Conservation (phyloP, 139 green algal genomes). For the Closterium sp. region DNA sequence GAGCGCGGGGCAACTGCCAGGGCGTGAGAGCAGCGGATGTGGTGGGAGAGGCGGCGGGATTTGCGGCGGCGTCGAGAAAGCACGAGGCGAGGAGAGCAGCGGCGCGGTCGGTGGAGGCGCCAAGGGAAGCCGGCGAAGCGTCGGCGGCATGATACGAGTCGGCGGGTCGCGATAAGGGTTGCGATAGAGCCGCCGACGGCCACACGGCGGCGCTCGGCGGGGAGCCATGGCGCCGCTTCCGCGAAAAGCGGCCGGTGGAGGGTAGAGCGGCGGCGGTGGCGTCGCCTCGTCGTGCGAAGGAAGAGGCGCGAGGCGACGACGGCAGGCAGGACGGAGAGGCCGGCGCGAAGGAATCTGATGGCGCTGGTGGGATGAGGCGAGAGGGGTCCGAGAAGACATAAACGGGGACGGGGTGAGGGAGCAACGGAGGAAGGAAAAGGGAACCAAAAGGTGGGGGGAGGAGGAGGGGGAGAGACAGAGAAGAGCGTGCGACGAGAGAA, state of each 20-base stretch:
- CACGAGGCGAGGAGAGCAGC: not conserved
- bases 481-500: too few relatives aligned
- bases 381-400: not conserved
- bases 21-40: not conserved
- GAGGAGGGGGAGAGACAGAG: too few relatives aligned
- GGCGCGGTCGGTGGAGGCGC: not conserved
- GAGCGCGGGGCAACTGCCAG: not conserved
- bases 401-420: too few relatives aligned
- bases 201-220: not conserved
- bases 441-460: too few relatives aligned
- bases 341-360: not conserved
- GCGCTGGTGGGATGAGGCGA: not conserved
- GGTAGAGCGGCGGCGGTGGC: not conserved
- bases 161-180: not conserved
- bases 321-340: not conserved
- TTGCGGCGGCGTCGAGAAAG: not conserved
- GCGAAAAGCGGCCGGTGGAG: not conserved
- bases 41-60: not conserved
- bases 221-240: not conserved
- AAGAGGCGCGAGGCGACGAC: not conserved
- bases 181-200: too few relatives aligned
- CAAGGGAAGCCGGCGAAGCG: not conserved
- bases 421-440: too few relatives aligned
- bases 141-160: not conserved
- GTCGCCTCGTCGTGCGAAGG: not conserved